phyloP scores from a whole-genome alignment of 2,329 filamentous ascomycete genomes.

The Monosporascus sp. region DNA sequence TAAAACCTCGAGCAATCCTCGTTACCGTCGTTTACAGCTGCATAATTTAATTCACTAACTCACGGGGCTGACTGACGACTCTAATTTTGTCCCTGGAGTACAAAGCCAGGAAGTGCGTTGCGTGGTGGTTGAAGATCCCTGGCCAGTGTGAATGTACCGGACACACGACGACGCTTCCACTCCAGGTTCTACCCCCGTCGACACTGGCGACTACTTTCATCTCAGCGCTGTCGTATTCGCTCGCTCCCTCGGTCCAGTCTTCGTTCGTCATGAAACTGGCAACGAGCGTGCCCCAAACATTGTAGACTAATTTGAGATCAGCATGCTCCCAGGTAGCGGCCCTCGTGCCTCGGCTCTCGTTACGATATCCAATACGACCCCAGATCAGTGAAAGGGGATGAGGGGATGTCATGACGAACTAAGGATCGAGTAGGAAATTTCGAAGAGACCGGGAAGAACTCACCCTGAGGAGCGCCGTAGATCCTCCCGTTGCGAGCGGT shows the following conservation, averaged over 20 bases:
- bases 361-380: no score
- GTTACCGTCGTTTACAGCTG: neutral
- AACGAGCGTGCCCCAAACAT: slow-evolving; percentile 36
- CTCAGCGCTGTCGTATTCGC: slow-evolving; percentile 19
- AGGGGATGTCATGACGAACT: neutral
- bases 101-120: slow-evolving; percentile 22
- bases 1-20: no score
- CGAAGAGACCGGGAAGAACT: neutral
- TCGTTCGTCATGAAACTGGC: slow-evolving; percentile 42
- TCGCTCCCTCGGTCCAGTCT: slow-evolving; percentile 17
- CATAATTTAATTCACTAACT: slow-evolving; percentile 9
- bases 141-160: slow-evolving; percentile 26
- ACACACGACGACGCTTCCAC: slow-evolving; percentile 18
- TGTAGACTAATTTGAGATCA: slow-evolving; percentile 20
- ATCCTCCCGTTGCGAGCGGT: slow-evolving; percentile 26
- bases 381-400: no score
- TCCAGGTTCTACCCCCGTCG: slow-evolving; percentile 23
- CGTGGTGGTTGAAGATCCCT: slow-evolving; percentile 21
- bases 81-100: slow-evolving; percentile 22
- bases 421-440: neutral
- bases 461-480: slow-evolving; percentile 34
- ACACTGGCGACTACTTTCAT: slow-evolving; percentile 28
- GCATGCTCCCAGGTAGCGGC: neutral
- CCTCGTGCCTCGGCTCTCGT: no score
- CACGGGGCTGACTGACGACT: slow-evolving; percentile 19